Conservation (phyloP, 208 protist genomes). For the Strigomonas culicis region DNA sequence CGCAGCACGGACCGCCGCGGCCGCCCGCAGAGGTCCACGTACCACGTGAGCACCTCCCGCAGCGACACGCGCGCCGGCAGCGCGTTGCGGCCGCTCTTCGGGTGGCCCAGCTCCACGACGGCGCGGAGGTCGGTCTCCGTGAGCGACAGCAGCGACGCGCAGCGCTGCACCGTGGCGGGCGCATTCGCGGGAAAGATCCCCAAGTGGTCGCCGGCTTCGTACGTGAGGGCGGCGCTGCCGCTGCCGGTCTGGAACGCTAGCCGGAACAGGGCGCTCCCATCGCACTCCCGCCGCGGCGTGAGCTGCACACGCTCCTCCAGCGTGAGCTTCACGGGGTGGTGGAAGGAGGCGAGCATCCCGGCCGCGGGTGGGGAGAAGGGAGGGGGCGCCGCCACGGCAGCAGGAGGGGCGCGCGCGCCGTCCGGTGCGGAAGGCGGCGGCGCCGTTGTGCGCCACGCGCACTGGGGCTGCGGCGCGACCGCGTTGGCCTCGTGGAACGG, state of each 20-base stretch:
- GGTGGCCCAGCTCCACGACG: conserved; percentile 46
- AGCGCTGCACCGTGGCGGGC: conserved; percentile 59
- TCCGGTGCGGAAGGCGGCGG: not conserved
- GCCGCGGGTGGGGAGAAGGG: conserved; percentile 34
- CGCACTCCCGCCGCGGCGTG: conserved; percentile 28
- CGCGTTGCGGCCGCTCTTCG: conserved; percentile 35
- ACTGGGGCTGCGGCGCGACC: conserved; percentile 37
- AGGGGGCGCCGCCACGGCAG: not conserved
- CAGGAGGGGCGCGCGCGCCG: not conserved
- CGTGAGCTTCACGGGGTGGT: conserved; percentile 34
- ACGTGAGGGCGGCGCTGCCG: conserved; percentile 53
- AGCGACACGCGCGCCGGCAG: conserved; percentile 61
- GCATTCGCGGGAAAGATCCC: conserved; percentile 88
- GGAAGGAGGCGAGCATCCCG: conserved; percentile 39
- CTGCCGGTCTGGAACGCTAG: conserved; percentile 23
- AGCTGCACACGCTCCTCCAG: conserved; percentile 38
- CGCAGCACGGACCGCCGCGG: conserved; percentile 67
- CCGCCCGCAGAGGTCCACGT: conserved; percentile 70
- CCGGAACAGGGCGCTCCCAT: conserved; percentile 60
- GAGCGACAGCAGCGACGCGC: conserved; percentile 46
- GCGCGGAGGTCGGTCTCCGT: conserved; percentile 29
- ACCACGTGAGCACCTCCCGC: conserved; percentile 58
- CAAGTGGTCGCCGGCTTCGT: conserved; percentile 92
- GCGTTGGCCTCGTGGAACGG: conserved; percentile 17
- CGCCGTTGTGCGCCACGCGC: conserved; percentile 3